Evolutionary conservation across 345 rosid species (phyloP).

Genomic region (Physaria fendleri): DNA sequence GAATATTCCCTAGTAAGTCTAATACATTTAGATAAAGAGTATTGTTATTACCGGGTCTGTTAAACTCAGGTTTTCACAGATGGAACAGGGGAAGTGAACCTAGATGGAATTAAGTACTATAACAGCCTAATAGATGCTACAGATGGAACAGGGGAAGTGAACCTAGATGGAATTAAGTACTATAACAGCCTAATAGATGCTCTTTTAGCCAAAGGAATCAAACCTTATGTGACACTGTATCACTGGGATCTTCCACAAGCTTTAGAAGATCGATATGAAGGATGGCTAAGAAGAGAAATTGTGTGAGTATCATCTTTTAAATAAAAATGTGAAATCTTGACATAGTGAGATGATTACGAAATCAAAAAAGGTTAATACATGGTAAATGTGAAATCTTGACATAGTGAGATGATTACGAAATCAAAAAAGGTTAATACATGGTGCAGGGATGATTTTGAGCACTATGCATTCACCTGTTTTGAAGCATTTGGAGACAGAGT

Average conservation of each 20-base stretch:
- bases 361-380: too few species aligned
- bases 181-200: slow-evolving; percentile 66
- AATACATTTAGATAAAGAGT: neutral
- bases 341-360: neutral
- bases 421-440: neutral
- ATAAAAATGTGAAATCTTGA: neutral
- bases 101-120: slow-evolving; percentile 64
- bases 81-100: slow-evolving; percentile 73
- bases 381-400: neutral
- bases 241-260: slow-evolving; percentile 98
- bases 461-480: slow-evolving; percentile 73
- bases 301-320: slow-evolving; percentile 43
- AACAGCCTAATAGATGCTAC: slow-evolving; percentile 58
- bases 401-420: neutral
- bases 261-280: slow-evolving; percentile 78
- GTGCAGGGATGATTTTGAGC: slow-evolving; percentile 67
- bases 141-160: slow-evolving; percentile 71
- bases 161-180: slow-evolving; percentile 58
- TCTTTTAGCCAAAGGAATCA: slow-evolving; percentile 70
- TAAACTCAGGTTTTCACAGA: slow-evolving; percentile 37
- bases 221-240: slow-evolving; percentile 85
- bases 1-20: slow-evolving; percentile 78
- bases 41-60: neutral
- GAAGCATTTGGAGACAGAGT: slow-evolving; percentile 81
- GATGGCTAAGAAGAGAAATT: slow-evolving; percentile 67